phyloP scores from a whole-genome alignment of 2,329 filamentous ascomycete species.

The Cercospora sp. region DNA sequence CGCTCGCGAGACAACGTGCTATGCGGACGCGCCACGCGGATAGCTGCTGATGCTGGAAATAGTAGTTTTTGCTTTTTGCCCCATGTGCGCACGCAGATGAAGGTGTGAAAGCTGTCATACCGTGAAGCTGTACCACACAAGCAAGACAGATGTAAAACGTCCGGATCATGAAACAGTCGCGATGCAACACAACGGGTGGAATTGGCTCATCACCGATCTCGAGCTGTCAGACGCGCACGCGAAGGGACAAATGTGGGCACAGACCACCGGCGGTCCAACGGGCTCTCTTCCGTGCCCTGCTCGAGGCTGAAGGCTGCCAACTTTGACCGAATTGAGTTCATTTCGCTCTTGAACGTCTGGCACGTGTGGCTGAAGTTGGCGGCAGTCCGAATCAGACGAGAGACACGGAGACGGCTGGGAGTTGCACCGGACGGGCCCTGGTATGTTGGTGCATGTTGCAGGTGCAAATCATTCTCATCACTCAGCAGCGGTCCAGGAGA shows the following conservation, averaged over 20 bases:
- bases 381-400: background rate
- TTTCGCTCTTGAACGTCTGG: background rate
- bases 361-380: background rate
- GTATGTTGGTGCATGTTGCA: background rate
- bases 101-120: background rate
- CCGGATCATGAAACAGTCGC: background rate
- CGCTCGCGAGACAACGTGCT: background rate
- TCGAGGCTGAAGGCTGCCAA: slow-evolving; percentile 6
- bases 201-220: background rate
- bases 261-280: background rate
- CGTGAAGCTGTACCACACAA: background rate
- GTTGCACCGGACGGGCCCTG: background rate
- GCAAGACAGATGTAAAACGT: background rate
- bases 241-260: background rate
- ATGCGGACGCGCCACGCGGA: background rate
- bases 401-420: background rate
- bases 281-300: background rate
- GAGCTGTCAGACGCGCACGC: slow-evolving; percentile 1
- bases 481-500: background rate
- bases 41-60: background rate
- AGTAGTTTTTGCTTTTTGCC: background rate
- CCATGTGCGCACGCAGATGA: background rate
- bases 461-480: background rate
- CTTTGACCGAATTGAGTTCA: slow-evolving; percentile 1
- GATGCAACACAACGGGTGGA: background rate